phyloP scores from a whole-genome alignment of 2,329 filamentous ascomycete species.

The Aspergillus sclerotialis region DNA sequence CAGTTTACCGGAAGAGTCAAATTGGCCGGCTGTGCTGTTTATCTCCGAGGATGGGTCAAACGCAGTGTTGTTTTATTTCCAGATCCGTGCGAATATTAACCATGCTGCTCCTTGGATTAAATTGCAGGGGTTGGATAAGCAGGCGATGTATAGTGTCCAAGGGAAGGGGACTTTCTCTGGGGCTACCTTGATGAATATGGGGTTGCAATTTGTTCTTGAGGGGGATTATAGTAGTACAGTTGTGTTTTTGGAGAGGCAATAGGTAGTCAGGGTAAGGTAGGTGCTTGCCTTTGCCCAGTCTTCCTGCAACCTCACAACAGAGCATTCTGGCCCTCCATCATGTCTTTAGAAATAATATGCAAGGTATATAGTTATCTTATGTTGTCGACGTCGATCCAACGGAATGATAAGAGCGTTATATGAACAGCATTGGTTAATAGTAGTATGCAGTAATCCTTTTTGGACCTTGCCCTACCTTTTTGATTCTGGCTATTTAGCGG shows the following conservation, averaged over 20 bases:
- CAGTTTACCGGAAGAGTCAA: constrained; percentile 50
- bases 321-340: too few species aligned
- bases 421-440: too few species aligned
- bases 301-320: too few species aligned
- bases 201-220: constrained; percentile 47
- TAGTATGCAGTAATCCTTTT: too few species aligned
- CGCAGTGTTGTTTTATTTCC: constrained; percentile 55
- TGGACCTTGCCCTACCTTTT: too few species aligned
- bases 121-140: constrained; percentile 51
- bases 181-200: constrained; percentile 56
- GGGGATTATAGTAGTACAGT: constrained; percentile 53
- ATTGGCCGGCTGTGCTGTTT: constrained; percentile 58
- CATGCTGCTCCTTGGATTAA: constrained; percentile 48
- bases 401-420: too few species aligned
- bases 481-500: too few species aligned
- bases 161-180: constrained; percentile 50
- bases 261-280: too few species aligned
- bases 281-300: too few species aligned
- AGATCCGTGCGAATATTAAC: constrained; percentile 48
- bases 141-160: constrained; percentile 48
- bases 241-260: constrained; percentile 47
- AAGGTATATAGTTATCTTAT: too few species aligned
- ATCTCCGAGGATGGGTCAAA: constrained; percentile 44
- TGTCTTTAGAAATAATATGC: too few species aligned
- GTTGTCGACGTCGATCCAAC: too few species aligned